These are phyloP conservation scores for Starmerella vaccinii DNA, from an alignment of 805 yeast genomes.

Conservation along the genomic window DNA sequence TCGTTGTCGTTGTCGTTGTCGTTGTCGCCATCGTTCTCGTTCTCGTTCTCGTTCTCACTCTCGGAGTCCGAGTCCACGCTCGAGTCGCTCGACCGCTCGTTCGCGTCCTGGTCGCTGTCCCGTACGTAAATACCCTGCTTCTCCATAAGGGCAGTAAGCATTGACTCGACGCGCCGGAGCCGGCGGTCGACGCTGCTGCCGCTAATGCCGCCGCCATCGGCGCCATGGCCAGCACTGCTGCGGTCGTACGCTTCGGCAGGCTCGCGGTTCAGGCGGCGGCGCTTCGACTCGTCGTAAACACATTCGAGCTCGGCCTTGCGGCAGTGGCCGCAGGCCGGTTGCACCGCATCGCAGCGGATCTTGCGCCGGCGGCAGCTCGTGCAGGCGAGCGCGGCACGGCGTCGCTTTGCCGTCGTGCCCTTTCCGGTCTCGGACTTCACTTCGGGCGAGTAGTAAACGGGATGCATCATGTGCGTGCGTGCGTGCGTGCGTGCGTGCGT, in stretches of 20 bases:
- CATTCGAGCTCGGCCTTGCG: constrained; percentile 68
- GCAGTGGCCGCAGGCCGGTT: constrained; percentile 63
- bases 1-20: constrained; percentile 3
- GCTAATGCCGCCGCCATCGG: too few species aligned
- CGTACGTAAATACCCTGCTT: background rate
- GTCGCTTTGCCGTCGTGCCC: constrained; percentile 20
- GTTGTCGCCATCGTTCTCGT: constrained; percentile 3
- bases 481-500: too few species aligned
- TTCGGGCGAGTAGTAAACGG: background rate
- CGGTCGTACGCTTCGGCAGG: constrained; percentile 34
- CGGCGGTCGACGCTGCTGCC: constrained; percentile 16
- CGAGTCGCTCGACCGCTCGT: background rate
- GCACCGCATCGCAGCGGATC: constrained; percentile 56
- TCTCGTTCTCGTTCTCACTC: background rate
- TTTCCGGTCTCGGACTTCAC: background rate
- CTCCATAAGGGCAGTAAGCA: constrained; percentile 23
- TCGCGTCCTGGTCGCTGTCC: background rate
- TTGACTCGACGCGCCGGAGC: constrained; percentile 25
- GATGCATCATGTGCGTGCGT: too few species aligned
- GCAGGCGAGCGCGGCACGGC: constrained; percentile 75
- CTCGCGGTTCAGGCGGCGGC: constrained; percentile 36
- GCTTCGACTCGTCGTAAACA: constrained; percentile 31
- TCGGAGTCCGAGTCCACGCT: background rate
- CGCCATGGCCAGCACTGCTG: too few species aligned
- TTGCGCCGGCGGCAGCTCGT: constrained; percentile 75